Percentiles rank a stretch among this genome's conserved stretches.
phyloP scores from a whole-genome alignment of 2,329 filamentous ascomycete genomes.

The Claviceps monticola region DNA sequence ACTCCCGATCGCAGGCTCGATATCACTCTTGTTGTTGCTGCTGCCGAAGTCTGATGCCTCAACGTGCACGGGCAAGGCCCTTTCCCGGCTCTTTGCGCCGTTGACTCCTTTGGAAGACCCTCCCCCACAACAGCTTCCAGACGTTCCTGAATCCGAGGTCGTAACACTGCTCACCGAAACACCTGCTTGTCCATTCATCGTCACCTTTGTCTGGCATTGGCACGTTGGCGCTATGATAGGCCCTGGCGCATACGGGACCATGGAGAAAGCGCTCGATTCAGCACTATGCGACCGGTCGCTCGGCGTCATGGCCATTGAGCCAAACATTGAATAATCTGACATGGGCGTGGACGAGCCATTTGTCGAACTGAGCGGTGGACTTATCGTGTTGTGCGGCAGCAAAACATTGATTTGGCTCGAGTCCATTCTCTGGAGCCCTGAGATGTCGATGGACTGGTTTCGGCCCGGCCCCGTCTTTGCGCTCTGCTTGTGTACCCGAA shows the following conservation, averaged over 20 bases:
- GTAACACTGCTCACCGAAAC: slow-evolving; percentile 11
- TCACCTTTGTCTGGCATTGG: slow-evolving; percentile 7
- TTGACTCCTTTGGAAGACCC: slow-evolving; percentile 2
- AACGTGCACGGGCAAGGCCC: slow-evolving; percentile 2
- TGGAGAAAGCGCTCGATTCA: slow-evolving; percentile 16
- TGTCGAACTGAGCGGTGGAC: slow-evolving; percentile 11
- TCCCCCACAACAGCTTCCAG: slow-evolving; percentile 13
- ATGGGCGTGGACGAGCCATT: slow-evolving; percentile 9
- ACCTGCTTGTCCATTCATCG: slow-evolving; percentile 10
- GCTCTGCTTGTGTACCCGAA: slow-evolving; percentile 32
- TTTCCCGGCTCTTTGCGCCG: not conserved
- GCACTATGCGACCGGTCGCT: slow-evolving; percentile 13
- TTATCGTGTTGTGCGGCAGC: slow-evolving; percentile 17
- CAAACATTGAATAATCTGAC: slow-evolving; percentile 15
- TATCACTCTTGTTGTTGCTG: not conserved
- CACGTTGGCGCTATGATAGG: slow-evolving; percentile 11
- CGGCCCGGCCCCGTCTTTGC: slow-evolving; percentile 21
- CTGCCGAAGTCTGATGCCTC: slow-evolving; percentile 8
- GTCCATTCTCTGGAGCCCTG: slow-evolving; percentile 38
- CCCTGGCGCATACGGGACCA: slow-evolving; percentile 18
- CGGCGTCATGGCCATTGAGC: slow-evolving; percentile 15
- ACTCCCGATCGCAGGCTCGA: slow-evolving; percentile 11
- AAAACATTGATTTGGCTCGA: slow-evolving; percentile 36
- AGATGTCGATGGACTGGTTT: slow-evolving; percentile 37
- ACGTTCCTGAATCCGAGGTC: not conserved